A percentile compares a stretch with the other conserved stretches of the same genome.
Conservation (phyloP, 2,329 filamentous ascomycete genomes). For the Penicillium sp. region DNA sequence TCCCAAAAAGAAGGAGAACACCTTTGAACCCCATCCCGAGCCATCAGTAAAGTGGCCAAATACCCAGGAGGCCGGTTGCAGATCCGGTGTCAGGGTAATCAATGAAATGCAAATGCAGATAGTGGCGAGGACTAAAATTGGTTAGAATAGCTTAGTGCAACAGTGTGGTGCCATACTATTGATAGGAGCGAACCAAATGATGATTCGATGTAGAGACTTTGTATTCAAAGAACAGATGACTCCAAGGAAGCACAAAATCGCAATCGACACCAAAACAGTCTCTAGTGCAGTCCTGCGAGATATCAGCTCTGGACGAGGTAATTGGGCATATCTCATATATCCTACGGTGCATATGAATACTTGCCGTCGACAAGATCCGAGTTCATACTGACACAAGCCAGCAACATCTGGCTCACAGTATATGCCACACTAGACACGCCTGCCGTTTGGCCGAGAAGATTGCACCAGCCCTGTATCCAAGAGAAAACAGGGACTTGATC, state of each 20-base stretch:
- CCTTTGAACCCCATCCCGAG: slow-evolving; percentile 63
- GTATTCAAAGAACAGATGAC: slow-evolving; percentile 66
- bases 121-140: slow-evolving; percentile 56
- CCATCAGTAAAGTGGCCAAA: slow-evolving; percentile 63
- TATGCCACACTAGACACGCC: slow-evolving; percentile 65
- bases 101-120: slow-evolving; percentile 62
- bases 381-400: slow-evolving; percentile 64
- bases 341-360: slow-evolving; percentile 62
- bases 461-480: slow-evolving; percentile 70
- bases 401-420: slow-evolving; percentile 65
- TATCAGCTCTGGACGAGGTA: slow-evolving; percentile 10
- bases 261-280: slow-evolving; percentile 61
- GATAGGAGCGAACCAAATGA: slow-evolving; percentile 68
- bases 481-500: slow-evolving; percentile 64
- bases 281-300: slow-evolving; percentile 55
- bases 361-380: slow-evolving; percentile 53
- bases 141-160: neutral
- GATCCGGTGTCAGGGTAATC: slow-evolving; percentile 60
- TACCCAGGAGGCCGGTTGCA: slow-evolving; percentile 61
- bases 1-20: slow-evolving; percentile 64
- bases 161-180: slow-evolving; percentile 50
- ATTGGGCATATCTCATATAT: neutral
- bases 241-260: slow-evolving; percentile 57
- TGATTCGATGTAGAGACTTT: slow-evolving; percentile 59
- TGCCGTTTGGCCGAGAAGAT: slow-evolving; percentile 65